Evolutionary conservation across 805 yeast species (phyloP), one percentile per base, ranked within the genome.

Genomic region (Ogataea henricii): DNA sequence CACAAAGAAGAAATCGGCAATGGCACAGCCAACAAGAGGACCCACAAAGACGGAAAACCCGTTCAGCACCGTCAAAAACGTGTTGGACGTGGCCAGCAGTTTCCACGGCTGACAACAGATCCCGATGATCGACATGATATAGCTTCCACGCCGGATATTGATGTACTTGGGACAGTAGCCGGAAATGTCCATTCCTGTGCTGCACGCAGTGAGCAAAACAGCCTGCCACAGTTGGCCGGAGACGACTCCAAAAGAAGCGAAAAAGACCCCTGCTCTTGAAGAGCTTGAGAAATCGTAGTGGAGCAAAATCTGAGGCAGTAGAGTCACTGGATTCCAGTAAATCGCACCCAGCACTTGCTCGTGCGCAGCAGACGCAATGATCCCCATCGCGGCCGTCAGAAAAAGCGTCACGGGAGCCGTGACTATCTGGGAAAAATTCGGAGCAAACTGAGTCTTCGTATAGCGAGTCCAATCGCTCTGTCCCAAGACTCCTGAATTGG

Each of bases 1-100:
- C 57, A 62, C 51, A 54, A 55, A 32, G 63, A 64, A 47, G 49
- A 58, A 46, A 27, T 56, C 60, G 4, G 55, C 57, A 26, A 56
- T 37, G 7, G 57, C 51, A 12, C 57, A 49, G 5, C 59, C 60
- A n/a, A 52, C 55, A 36, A 55, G 48, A 13, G 61, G 61, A 8
- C 55, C 58, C 7, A 56, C 54, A 44, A 89, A 89, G 10, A 88
- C 89, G 0, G 95, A 76, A 63, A 87, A 89, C 1, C 96, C 92
- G 30, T 85, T 76, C 45, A 89, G 69, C 57, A 87, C 89, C 8
- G 91, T 84, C 27, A 92, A 81, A 54, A 73, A 72, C 6, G 62
- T 62, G 13, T 68, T 56, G 1, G 76, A 62, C 18, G 69, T 59
- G 38, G 68, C 61, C 39, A 67, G 62, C 18, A 73, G 61, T 26